Percentiles rank a stretch among this genome's conserved stretches.
These are phyloP conservation scores for Leccinum uliginosum DNA, from an alignment of 768 basidiomycete genomes.

Conservation along the genomic window DNA sequence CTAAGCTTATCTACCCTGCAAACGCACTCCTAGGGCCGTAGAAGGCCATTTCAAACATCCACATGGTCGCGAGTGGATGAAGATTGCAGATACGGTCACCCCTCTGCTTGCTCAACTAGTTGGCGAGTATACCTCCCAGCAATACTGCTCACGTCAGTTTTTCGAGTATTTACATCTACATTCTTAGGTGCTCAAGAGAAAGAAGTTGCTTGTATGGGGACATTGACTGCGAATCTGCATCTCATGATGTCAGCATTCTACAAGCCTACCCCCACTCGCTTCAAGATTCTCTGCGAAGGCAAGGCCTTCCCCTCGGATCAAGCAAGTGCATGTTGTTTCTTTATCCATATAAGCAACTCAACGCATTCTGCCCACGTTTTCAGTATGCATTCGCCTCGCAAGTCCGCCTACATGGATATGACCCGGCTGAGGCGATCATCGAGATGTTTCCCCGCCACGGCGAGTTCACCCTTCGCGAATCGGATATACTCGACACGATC, in stretches of 20 bases:
- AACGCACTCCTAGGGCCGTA: constrained; percentile 56
- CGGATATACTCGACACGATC: constrained; percentile 81
- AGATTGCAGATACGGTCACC: constrained; percentile 66
- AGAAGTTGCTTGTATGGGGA: constrained; percentile 95
- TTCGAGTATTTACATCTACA: constrained; percentile 20
- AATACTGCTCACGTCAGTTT: neutral
- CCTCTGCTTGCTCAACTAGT: constrained; percentile 77
- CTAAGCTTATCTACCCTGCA: constrained; percentile 1
- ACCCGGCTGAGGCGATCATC: constrained; percentile 68
- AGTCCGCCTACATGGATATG: constrained; percentile 70
- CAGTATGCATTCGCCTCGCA: constrained; percentile 99
- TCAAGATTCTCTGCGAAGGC: constrained; percentile 93
- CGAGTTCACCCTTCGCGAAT: constrained; percentile 81
- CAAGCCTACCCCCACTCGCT: constrained; percentile 76
- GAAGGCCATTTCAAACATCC: constrained; percentile 90
- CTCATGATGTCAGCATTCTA: constrained; percentile 94
- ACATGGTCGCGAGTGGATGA: constrained; percentile 77
- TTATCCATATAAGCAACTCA: constrained; percentile 11
- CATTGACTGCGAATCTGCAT: constrained; percentile 92
- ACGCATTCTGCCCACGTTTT: constrained; percentile 3
- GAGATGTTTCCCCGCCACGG: constrained; percentile 76
- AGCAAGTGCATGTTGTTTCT: constrained; percentile 40
- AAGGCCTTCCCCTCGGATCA: constrained; percentile 97
- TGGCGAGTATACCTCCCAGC: constrained; percentile 46
- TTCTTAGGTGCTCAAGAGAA: constrained; percentile 72